Evolutionary conservation across 2,329 filamentous ascomycete species (phyloP).

Genomic region (Fusarium praegraminearum): DNA sequence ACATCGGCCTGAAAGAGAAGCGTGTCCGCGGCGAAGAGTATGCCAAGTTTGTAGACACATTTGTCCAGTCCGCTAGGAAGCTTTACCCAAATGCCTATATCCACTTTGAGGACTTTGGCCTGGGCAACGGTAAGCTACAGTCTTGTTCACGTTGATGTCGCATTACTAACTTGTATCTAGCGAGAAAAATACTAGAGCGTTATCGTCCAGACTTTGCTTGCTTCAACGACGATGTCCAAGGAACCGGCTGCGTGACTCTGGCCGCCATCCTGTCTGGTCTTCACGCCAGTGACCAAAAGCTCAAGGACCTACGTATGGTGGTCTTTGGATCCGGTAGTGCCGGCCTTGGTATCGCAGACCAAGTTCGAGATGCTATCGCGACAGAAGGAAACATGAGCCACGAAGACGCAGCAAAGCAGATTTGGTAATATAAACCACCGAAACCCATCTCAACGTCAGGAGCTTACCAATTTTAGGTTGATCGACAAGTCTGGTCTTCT

Average conservation of each 20-base stretch:
- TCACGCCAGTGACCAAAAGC: conserved; percentile 73
- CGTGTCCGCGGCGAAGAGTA: conserved; percentile 79
- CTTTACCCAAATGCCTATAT: conserved; percentile 84
- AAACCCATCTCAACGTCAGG: not conserved
- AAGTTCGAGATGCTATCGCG: conserved; percentile 82
- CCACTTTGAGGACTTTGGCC: conserved; percentile 90
- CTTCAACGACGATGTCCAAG: conserved; percentile 93
- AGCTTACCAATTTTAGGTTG: conserved; percentile 64
- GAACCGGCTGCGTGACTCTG: conserved; percentile 87
- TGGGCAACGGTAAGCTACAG: conserved; percentile 69
- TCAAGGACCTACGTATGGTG: conserved; percentile 77
- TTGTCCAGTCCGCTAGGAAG: conserved; percentile 75
- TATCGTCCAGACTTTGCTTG: conserved; percentile 81
- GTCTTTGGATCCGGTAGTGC: conserved; percentile 86
- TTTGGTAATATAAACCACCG: conserved; percentile 68
- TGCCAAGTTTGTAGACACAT: conserved; percentile 80
- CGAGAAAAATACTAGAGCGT: conserved; percentile 78
- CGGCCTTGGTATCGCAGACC: conserved; percentile 87
- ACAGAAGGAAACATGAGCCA: conserved; percentile 73
- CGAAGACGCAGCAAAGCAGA: conserved; percentile 81
- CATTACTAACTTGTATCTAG: conserved; percentile 50
- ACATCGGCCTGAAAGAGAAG: conserved; percentile 77
- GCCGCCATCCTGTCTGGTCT: conserved; percentile 84
- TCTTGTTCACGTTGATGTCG: not conserved
- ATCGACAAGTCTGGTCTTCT: conserved; percentile 86